Evolutionary conservation across 495 filamentous ascomycete genomes (phyloP).

Genomic region (Apodospora peruviana): DNA sequence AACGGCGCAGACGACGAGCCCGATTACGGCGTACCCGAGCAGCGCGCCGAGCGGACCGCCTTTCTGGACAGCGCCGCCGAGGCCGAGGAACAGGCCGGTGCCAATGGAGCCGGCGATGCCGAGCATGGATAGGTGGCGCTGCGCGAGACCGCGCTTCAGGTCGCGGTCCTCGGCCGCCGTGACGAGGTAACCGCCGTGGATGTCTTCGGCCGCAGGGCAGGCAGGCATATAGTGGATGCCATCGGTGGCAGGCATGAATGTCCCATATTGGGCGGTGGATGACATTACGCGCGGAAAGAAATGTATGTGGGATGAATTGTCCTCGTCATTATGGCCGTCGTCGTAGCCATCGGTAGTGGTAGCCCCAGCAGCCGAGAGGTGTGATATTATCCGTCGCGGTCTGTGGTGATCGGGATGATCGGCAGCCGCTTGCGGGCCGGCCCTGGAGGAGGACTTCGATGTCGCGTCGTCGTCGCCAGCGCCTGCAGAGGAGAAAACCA

Average conservation of each 20-base stretch:
- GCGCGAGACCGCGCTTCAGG: constrained; percentile 35
- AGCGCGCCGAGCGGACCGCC: constrained; percentile 47
- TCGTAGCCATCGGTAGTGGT: no score
- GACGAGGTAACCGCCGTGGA: constrained; percentile 17
- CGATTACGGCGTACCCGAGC: constrained; percentile 49
- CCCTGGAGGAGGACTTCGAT: no score
- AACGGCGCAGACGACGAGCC: constrained; percentile 44
- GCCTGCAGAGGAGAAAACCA: no score
- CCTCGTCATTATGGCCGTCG: no score
- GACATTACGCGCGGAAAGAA: no score
- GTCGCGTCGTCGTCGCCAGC: no score
- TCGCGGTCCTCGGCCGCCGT: constrained; percentile 30
- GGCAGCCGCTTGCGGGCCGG: no score
- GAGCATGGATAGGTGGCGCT: constrained; percentile 46
- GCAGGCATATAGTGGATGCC: background rate
- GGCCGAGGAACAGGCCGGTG: constrained; percentile 50
- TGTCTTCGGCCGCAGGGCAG: background rate
- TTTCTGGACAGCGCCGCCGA: constrained; percentile 42
- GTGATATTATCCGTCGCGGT: no score
- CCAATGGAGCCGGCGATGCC: constrained; percentile 44
- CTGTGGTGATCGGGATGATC: no score
- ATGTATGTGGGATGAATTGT: no score
- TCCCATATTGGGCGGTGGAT: background rate
- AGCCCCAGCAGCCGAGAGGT: no score
- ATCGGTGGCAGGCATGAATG: background rate